A percentile compares a stretch with the other conserved stretches of the same genome.
These are phyloP conservation scores for Hirschioporus abietinus DNA, from an alignment of 768 basidiomycete species.

Conservation along the genomic window DNA sequence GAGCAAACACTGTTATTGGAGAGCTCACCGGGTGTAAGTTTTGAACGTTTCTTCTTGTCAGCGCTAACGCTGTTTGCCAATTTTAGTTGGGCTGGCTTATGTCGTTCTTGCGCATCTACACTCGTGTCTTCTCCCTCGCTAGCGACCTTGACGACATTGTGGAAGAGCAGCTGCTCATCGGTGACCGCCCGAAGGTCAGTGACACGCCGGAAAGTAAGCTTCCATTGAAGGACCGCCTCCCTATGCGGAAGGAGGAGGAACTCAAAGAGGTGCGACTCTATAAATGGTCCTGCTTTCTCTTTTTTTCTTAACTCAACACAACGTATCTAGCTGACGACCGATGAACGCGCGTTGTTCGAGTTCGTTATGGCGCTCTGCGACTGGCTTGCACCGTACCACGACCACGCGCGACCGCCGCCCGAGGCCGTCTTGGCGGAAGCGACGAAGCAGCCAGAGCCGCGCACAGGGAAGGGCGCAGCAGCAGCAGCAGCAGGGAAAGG, in stretches of 20 bases:
- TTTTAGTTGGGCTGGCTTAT: constrained; percentile 65
- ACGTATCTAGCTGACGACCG: constrained; percentile 58
- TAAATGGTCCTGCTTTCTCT: not conserved
- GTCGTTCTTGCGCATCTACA: constrained; percentile 71
- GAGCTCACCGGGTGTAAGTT: constrained; percentile 56
- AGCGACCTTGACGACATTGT: constrained; percentile 78
- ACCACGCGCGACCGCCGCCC: constrained; percentile 66
- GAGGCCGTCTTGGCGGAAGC: constrained; percentile 69
- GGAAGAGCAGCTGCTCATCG: constrained; percentile 76
- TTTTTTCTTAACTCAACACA: no score
- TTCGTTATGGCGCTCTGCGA: constrained; percentile 59
- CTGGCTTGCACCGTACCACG: constrained; percentile 77
- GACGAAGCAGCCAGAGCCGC: constrained; percentile 63
- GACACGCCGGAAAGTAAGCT: constrained; percentile 42
- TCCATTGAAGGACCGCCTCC: constrained; percentile 55
- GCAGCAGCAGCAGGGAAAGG: constrained; percentile 40
- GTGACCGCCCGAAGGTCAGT: constrained; percentile 70
- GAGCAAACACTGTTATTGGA: constrained; percentile 66
- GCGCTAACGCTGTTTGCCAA: not conserved
- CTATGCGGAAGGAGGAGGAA: constrained; percentile 44
- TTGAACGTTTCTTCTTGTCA: not conserved
- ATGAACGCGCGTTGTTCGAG: constrained; percentile 53
- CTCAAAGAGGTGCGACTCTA: constrained; percentile 44
- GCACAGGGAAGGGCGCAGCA: constrained; percentile 69
- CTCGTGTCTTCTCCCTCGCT: constrained; percentile 69